Conservation (phyloP, 106 monocot species). For the Platanthera zijinensis region DNA sequence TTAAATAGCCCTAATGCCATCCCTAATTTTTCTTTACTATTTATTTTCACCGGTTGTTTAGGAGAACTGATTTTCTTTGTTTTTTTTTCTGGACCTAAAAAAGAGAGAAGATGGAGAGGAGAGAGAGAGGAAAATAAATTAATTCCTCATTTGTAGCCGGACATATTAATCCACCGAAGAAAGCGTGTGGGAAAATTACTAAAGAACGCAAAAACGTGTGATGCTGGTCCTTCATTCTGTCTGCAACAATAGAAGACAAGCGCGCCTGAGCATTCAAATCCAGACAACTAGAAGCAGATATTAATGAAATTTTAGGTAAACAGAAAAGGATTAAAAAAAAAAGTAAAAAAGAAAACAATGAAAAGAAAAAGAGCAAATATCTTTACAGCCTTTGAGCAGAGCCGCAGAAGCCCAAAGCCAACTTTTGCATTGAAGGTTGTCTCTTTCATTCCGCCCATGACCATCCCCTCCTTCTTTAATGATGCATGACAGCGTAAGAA, state of each 20-base stretch:
- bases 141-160: not conserved
- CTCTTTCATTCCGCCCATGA: conserved; percentile 11
- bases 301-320: not conserved
- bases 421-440: conserved; percentile 12
- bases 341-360: not conserved
- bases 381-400: conserved; percentile 10
- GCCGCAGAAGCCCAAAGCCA: not conserved
- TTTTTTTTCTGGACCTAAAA: too few species aligned
- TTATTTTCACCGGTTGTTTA: too few species aligned
- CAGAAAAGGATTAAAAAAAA: not conserved
- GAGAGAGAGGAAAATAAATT: too few species aligned
- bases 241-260: conserved; percentile 7
- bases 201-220: not conserved
- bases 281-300: not conserved
- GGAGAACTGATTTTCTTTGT: too few species aligned
- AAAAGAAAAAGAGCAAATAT: conserved; percentile 1
- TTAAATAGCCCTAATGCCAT: too few species aligned
- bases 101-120: too few species aligned
- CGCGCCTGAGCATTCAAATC: conserved; percentile 7
- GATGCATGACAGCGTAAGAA: not conserved
- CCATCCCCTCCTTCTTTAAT: conserved; percentile 3
- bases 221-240: conserved; percentile 7
- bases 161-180: not conserved
- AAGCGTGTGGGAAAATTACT: not conserved
- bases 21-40: too few species aligned